Evolutionary conservation across 2,329 filamentous ascomycete species (phyloP), one percentile per base, ranked within the genome.

Genomic region (Cryphonectria naterciae): DNA sequence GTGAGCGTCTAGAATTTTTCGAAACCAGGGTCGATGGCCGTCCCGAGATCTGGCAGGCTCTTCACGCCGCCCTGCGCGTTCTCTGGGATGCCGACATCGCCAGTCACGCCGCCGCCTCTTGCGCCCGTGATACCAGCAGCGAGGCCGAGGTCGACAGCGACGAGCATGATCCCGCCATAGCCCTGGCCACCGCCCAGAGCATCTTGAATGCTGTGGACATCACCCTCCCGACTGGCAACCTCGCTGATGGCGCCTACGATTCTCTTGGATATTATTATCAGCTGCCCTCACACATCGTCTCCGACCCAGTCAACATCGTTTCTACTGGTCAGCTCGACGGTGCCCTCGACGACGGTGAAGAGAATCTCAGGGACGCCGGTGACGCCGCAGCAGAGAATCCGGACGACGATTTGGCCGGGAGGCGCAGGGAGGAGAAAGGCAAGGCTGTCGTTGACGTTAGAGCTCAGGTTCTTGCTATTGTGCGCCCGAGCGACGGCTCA

Each of bases 21-120:
- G 94, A 98, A 73, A 98, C 95, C 1, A 85, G 94, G 63, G 93
- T 97, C 22, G 92, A 92, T 0, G 94, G 94, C 2, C 86, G 89
- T 4, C 77, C 86, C 5, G 93, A 97, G 80, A 87, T 96, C 37
- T 98, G 95, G 95, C 89, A 89, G 75, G 91, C 93, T 0, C 80
- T 98, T 19, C 86, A 87, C 62, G 83, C 89, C 1, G 92, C 91
- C 0, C 85, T 94, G 25, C 87, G 92, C 72, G 83, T 93, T 8
- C 79, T 97, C 73, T 91, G 91, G 82, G 85, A 85, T 15, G 83
- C 86, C 0, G 85, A 88, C 35, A 73, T 71, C 6, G 72, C 71
- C 13, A 72, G 67, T 0, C 70, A 73, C 25, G 71, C 73, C 15
- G 72, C 73, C 13, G 63, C 52, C 32, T 22, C 52, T 7, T 17